phyloP scores from a whole-genome alignment of 2,329 filamentous ascomycete genomes.

The Macrophomina pseudophaseolina region DNA sequence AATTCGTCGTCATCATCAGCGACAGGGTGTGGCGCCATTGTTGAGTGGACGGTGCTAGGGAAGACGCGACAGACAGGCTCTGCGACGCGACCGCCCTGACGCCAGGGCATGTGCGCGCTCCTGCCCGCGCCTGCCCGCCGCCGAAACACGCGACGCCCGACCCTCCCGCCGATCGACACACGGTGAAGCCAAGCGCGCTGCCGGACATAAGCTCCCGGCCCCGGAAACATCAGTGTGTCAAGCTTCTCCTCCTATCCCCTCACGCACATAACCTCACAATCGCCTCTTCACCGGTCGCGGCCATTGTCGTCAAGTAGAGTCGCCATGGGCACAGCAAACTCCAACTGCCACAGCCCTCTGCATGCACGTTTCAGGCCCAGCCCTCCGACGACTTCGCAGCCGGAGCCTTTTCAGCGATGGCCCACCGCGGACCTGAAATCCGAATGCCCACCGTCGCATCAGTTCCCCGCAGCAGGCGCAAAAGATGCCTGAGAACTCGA shows the following conservation, averaged over 20 bases:
- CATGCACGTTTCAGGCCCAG: neutral
- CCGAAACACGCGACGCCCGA: neutral
- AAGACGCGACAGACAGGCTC: neutral
- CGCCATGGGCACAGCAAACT: neutral
- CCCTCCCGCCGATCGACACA: neutral
- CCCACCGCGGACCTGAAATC: neutral
- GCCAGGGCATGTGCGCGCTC: neutral
- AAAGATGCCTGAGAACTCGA: too few species aligned
- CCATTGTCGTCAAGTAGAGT: neutral
- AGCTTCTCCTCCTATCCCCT: neutral
- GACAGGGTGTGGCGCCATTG: neutral
- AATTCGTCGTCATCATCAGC: slow-evolving; percentile 33
- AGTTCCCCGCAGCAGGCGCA: too few species aligned
- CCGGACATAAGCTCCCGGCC: neutral
- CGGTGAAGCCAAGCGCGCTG: neutral
- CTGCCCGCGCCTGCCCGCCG: neutral
- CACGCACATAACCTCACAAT: neutral
- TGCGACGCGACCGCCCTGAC: neutral
- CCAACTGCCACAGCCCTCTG: neutral
- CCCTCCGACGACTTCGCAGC: neutral
- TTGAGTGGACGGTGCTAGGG: neutral
- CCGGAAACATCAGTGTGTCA: neutral
- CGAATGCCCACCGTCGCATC: too few species aligned
- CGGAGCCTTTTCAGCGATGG: neutral
- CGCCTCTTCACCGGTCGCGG: neutral